Evolutionary conservation across 2,329 filamentous ascomycete genomes (phyloP), one percentile per base, ranked within the genome.

Genomic region (Fusarium duplospermum): DNA sequence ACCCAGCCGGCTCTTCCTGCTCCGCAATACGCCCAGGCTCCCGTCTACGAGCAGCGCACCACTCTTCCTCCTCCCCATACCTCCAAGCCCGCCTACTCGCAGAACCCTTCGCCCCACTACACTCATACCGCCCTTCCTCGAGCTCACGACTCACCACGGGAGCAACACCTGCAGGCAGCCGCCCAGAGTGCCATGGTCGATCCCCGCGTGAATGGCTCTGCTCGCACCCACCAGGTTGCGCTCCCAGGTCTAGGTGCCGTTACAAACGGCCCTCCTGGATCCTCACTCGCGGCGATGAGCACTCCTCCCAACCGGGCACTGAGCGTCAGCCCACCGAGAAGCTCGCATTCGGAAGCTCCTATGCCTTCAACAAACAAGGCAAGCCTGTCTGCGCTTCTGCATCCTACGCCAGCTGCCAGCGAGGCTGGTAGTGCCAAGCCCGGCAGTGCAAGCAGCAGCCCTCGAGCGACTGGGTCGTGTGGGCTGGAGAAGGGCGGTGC

Each of bases 371-470:
- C 67, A 42, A 76, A 84, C 79, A 87, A 83, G 81, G 83, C 86
- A 4, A 87, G 84, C 76, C 76, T 89, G 7, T 86, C 87, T 9
- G 84, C 85, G 18, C 81, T 89, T 10, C 81, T 88, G n/a, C 88
- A 90, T 76, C 85, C 89, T 3, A 85, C 85, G 2, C 82, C 85
- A 2, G 77, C 85, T 16, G 83, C 80, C 69, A 86, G 86, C 58
- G 87, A 86, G 79, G 84, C 84, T 36, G 84, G 80, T 69, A 86
- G 83, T 74, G 84, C 83, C 11, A 86, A 86, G 67, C 80, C 83
- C 31, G 81, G 81, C 72, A 86, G 86, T 75, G 84, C 83, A 9
- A 79, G 80, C 71, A 89, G 86, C 74, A 83, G 80, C 62, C 81
- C 81, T 8, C 79, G 81, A 60, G 67, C 76, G 22, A 77, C 67